A percentile compares a stretch with the other conserved stretches of the same genome.
Conservation (phyloP, 2,329 filamentous ascomycete species). For the Cephalotrichum gorgonifer region DNA sequence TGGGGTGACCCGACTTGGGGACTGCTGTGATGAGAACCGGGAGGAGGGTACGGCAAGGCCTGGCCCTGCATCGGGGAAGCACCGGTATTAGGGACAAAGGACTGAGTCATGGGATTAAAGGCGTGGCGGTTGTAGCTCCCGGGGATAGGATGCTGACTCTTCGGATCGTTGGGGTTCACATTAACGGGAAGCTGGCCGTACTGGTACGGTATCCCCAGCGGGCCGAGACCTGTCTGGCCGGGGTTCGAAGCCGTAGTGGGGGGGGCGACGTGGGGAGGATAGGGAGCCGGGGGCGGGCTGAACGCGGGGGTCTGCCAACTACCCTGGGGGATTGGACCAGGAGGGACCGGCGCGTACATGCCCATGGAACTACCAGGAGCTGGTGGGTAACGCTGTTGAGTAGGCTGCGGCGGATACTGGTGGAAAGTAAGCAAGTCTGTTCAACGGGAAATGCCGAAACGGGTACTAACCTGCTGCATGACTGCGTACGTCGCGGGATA, state of each 20-base stretch:
- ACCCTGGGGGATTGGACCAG: conserved; percentile 17
- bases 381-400: conserved; percentile 20
- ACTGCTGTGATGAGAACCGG: conserved; percentile 39
- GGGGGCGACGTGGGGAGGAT: conserved; percentile 14
- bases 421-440: conserved; percentile 2
- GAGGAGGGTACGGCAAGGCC: conserved; percentile 35
- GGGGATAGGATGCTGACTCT: conserved; percentile 61
- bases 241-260: background rate
- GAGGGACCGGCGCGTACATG: conserved; percentile 22
- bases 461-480: conserved; percentile 32
- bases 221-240: conserved; percentile 9
- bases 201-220: conserved; percentile 47
- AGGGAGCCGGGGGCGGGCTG: conserved; percentile 15
- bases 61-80: conserved; percentile 39
- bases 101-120: conserved; percentile 91
- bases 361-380: conserved; percentile 22
- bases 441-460: background rate
- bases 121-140: conserved; percentile 75
- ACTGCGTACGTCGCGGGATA: conserved; percentile 33
- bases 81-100: conserved; percentile 60
- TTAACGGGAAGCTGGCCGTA: conserved; percentile 71
- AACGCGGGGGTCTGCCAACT: conserved; percentile 26
- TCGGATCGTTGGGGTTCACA: conserved; percentile 58
- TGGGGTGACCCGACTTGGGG: conserved; percentile 43
- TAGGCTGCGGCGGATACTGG: conserved; percentile 21